A percentile compares a stretch with the other conserved stretches of the same genome.
Conservation (phyloP, 2,329 filamentous ascomycete species). For the Coniosporium uncinatum region DNA sequence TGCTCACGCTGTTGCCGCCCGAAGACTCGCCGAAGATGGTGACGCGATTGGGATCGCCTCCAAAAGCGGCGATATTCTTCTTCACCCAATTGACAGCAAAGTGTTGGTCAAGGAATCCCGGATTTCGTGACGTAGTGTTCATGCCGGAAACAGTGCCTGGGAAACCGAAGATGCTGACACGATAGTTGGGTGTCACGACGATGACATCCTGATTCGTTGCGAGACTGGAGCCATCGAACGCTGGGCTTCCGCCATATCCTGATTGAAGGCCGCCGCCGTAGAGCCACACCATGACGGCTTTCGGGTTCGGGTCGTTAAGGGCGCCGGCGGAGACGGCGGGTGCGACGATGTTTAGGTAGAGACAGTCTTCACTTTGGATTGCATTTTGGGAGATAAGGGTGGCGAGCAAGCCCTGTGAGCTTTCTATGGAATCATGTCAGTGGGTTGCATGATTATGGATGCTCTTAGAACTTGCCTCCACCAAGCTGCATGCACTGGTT, state of each 20-base stretch:
- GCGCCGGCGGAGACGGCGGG: not conserved
- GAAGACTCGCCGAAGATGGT: conserved; percentile 31
- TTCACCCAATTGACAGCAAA: conserved; percentile 28
- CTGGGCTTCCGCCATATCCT: not conserved
- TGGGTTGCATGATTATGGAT: no score
- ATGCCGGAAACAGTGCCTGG: conserved; percentile 25
- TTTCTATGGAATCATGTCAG: no score
- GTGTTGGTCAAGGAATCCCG: conserved; percentile 29
- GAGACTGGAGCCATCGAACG: not conserved
- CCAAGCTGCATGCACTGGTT: no score
- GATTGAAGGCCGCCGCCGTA: conserved; percentile 3
- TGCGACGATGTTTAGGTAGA: conserved; percentile 3
- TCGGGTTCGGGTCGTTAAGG: not conserved
- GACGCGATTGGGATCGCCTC: conserved; percentile 29
- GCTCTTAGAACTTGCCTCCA: no score
- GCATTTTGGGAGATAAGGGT: no score
- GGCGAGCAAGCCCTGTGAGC: no score
- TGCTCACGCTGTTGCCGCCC: not conserved
- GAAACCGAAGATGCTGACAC: conserved; percentile 29
- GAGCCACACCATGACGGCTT: conserved; percentile 5
- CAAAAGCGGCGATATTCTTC: conserved; percentile 25
- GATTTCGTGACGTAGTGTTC: conserved; percentile 18
- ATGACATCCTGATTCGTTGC: conserved; percentile 1
- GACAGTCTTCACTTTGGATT: conserved; percentile 4
- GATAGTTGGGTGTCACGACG: conserved; percentile 1